A percentile compares a stretch with the other conserved stretches of the same genome.
phyloP scores from a whole-genome alignment of 495 filamentous ascomycete genomes.

The Chaetomium tenue region DNA sequence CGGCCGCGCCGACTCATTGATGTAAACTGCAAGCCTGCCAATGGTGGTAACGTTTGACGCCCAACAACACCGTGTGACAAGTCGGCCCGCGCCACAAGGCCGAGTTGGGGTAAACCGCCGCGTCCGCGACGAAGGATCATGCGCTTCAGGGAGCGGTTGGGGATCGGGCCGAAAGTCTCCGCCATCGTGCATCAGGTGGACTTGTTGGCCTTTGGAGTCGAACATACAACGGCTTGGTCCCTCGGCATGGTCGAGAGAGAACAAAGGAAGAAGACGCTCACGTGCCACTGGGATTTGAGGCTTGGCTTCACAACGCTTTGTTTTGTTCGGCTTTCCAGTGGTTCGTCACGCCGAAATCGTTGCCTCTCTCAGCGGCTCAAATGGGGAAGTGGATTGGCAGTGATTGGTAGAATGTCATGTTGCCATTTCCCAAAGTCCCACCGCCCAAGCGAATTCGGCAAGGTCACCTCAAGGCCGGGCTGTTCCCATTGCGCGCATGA shows the following conservation, averaged over 20 bases:
- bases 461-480: not conserved
- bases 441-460: not conserved
- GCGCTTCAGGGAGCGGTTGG: not conserved
- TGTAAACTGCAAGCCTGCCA: no score
- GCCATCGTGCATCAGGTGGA: not conserved
- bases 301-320: not conserved
- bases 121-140: conserved; percentile 2
- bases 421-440: not conserved
- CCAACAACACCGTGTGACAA: no score
- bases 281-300: not conserved
- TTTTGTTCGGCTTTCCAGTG: not conserved
- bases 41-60: no score
- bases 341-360: not conserved
- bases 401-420: not conserved
- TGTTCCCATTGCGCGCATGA: not conserved
- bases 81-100: not conserved
- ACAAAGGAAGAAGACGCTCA: conserved; percentile 1
- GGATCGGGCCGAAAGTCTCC: conserved; percentile 14
- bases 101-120: conserved; percentile 2
- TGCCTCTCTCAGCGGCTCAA: not conserved
- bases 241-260: not conserved
- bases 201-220: not conserved
- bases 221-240: not conserved
- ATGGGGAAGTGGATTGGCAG: not conserved
- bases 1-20: no score